phyloP scores from a whole-genome alignment of 73 alveolate species.

The Loxodes magnus region DNA sequence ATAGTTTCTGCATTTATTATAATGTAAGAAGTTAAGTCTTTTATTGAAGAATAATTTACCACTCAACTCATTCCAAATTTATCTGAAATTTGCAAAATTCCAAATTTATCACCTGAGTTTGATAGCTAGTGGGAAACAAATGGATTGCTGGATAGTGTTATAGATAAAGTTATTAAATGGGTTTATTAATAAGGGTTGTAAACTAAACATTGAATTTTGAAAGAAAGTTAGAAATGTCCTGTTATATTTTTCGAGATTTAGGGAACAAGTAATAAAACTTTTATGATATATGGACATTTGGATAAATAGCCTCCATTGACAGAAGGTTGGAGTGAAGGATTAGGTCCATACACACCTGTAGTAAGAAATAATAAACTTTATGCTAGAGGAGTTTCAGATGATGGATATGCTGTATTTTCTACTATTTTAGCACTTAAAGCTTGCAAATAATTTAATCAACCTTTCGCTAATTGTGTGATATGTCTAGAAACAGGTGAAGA shows the following conservation, averaged over 20 bases:
- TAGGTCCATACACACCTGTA: conserved; percentile 79
- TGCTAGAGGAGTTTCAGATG: conserved; percentile 89
- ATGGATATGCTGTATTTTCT: conserved; percentile 57
- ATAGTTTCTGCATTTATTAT: too few species aligned
- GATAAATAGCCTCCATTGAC: conserved; percentile 86
- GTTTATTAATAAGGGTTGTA: conserved; percentile 41
- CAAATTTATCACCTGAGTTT: conserved; percentile 74
- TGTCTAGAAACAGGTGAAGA: conserved; percentile 91
- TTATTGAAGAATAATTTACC: too few species aligned
- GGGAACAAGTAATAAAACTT: conserved; percentile 39
- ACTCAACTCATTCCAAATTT: conserved; percentile 70
- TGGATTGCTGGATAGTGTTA: conserved; percentile 52
- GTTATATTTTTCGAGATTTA: conserved; percentile 48
- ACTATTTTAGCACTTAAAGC: conserved; percentile 25
- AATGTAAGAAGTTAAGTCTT: too few species aligned
- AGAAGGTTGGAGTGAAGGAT: conserved; percentile 87
- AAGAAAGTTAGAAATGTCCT: conserved; percentile 62
- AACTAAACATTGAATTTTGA: conserved; percentile 46
- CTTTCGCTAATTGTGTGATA: conserved; percentile 72
- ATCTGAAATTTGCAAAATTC: conserved; percentile 66
- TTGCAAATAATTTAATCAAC: conserved; percentile 6
- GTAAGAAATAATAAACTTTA: conserved; percentile 60
- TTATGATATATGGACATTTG: conserved; percentile 77
- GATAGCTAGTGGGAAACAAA: conserved; percentile 85
- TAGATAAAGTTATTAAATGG: conserved; percentile 44